Evolutionary conservation across 2,329 filamentous ascomycete species (phyloP).

Genomic region (Eurotiales sp.): DNA sequence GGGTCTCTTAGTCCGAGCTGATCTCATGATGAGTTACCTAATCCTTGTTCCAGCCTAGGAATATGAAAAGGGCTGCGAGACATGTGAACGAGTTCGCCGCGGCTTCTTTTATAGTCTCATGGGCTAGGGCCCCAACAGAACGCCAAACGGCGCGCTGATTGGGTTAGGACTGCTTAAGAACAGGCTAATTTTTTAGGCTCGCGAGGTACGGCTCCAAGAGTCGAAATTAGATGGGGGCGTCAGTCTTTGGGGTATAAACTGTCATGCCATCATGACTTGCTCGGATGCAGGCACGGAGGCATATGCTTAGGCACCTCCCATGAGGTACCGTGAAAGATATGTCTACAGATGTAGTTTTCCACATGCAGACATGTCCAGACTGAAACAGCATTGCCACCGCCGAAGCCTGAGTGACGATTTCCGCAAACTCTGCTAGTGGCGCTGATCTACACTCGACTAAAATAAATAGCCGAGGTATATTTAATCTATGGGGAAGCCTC

Average conservation of each 20-base stretch:
- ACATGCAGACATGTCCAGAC: no score
- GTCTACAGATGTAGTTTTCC: no score
- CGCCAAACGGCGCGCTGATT: background rate
- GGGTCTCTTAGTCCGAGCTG: background rate
- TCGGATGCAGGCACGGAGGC: no score
- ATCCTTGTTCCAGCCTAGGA: no score
- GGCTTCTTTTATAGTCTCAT: constrained; percentile 1
- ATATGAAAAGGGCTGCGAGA: no score
- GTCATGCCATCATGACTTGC: no score
- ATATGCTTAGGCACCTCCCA: background rate
- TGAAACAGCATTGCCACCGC: no score
- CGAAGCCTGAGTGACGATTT: no score
- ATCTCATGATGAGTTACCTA: background rate
- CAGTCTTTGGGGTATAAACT: no score
- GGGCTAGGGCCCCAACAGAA: background rate
- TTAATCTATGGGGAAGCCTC: no score
- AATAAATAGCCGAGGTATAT: background rate
- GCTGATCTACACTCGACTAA: background rate
- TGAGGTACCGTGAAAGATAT: background rate
- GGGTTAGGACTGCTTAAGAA: background rate
- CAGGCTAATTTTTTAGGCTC: background rate
- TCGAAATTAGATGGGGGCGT: background rate
- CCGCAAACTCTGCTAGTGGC: no score
- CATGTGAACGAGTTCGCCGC: constrained; percentile 4
- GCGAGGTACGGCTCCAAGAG: background rate